Evolutionary conservation across 345 rosid species (phyloP).

Genomic region (Odontarrhena argentea): DNA sequence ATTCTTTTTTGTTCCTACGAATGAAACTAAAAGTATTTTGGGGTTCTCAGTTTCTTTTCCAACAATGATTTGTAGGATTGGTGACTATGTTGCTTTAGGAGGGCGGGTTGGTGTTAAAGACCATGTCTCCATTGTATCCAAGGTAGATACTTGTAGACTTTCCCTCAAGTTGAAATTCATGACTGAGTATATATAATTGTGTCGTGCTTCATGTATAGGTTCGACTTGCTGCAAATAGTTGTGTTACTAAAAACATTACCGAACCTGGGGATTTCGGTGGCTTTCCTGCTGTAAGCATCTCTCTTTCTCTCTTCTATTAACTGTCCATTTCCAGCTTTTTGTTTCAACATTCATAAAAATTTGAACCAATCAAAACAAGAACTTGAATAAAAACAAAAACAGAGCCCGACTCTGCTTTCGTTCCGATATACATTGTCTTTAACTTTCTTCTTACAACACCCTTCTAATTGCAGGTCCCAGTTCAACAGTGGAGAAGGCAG

Average conservation of each 20-base stretch:
- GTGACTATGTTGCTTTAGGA: conserved; percentile 66
- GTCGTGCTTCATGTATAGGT: conserved; percentile 46
- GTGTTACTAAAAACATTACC: conserved; percentile 72
- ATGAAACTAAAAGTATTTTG: conserved; percentile 9
- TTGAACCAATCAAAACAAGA: background rate
- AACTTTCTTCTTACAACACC: conserved; percentile 5
- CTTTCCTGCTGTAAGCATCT: conserved; percentile 77
- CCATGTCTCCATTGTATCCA: conserved; percentile 67
- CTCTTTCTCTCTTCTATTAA: background rate
- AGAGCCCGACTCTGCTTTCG: conserved; percentile 28
- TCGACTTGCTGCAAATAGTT: conserved; percentile 76
- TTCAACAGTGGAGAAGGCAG: conserved; percentile 72
- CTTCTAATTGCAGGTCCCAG: conserved; percentile 56
- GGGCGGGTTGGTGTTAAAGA: conserved; percentile 74
- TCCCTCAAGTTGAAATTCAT: background rate
- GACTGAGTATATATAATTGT: background rate
- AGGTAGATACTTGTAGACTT: conserved; percentile 49
- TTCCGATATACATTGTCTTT: background rate
- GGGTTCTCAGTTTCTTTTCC: background rate
- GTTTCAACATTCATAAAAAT: background rate
- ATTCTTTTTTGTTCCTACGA: conserved; percentile 5
- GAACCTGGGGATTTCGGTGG: conserved; percentile 88
- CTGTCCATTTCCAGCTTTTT: conserved; percentile 1
- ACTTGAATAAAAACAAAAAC: conserved; percentile 3
- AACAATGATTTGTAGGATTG: conserved; percentile 48